phyloP scores from a whole-genome alignment of 805 yeast genomes.

The Diddensiella santjacobensis region DNA sequence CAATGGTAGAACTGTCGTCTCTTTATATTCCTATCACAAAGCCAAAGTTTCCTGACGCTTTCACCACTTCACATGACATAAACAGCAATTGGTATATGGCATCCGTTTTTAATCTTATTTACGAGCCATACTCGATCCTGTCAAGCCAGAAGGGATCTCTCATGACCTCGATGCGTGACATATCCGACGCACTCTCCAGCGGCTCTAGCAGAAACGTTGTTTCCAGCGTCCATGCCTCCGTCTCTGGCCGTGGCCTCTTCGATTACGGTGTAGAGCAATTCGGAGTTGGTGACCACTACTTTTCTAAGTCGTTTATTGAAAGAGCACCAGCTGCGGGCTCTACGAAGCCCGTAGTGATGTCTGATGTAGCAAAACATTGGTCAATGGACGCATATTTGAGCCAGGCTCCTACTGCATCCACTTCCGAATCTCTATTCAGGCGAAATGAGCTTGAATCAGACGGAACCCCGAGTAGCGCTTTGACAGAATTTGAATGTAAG shows the following conservation, averaged over 20 bases:
- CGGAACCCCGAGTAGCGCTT: slow-evolving; percentile 17
- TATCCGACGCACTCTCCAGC: slow-evolving; percentile 42
- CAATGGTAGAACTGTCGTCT: slow-evolving; percentile 46
- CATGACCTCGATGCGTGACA: slow-evolving; percentile 39
- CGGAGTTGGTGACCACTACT: not conserved
- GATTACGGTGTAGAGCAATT: not conserved
- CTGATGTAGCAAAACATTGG: slow-evolving; percentile 5
- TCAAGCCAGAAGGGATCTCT: slow-evolving; percentile 38
- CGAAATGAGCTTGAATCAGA: slow-evolving; percentile 10
- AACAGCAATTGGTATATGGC: slow-evolving; percentile 44
- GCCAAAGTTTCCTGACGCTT: slow-evolving; percentile 18
- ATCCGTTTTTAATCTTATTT: slow-evolving; percentile 37
- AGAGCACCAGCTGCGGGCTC: not conserved
- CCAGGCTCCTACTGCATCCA: not conserved
- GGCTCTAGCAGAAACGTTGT: slow-evolving; percentile 48
- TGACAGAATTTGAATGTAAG: slow-evolving; percentile 14
- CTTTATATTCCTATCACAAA: slow-evolving; percentile 53
- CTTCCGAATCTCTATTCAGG: slow-evolving; percentile 12
- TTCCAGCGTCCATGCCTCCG: slow-evolving; percentile 33
- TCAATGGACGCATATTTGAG: slow-evolving; percentile 4
- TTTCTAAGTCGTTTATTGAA: slow-evolving; percentile 1
- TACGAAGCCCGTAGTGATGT: not conserved
- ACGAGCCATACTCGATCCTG: slow-evolving; percentile 45
- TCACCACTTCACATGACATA: slow-evolving; percentile 22
- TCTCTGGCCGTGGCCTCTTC: not conserved